Evolutionary conservation across 2,329 filamentous ascomycete genomes (phyloP).

Genomic region (Colletotrichum sp.): DNA sequence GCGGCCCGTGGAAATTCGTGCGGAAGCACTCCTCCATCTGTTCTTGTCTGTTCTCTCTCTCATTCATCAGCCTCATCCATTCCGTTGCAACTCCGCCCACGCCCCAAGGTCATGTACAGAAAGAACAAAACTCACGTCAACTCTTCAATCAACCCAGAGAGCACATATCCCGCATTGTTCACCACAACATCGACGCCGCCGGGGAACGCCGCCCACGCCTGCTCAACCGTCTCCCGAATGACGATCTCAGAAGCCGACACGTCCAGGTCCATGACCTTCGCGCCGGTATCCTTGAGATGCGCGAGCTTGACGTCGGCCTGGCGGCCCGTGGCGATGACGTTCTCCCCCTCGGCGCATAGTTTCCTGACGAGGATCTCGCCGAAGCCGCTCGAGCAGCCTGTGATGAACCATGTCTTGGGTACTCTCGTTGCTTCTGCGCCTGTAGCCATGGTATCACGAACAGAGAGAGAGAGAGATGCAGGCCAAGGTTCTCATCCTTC

Average conservation of each 20-base stretch:
- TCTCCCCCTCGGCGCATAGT: conserved; percentile 40
- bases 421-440: neutral
- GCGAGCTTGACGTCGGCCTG: conserved; percentile 35
- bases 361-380: conserved; percentile 40
- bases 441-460: neutral
- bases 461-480: neutral
- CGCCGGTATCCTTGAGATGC: conserved; percentile 29
- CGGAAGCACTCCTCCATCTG: conserved; percentile 21
- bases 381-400: conserved; percentile 48
- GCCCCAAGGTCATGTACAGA: neutral
- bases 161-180: conserved; percentile 41
- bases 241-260: neutral
- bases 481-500: neutral
- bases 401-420: conserved; percentile 38
- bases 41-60: neutral
- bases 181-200: conserved; percentile 40
- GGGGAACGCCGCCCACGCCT: neutral
- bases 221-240: neutral
- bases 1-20: conserved; percentile 42
- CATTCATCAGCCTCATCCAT: neutral
- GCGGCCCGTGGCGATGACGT: conserved; percentile 46
- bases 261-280: neutral
- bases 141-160: neutral
- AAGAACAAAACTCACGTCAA: neutral
- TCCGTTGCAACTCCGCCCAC: neutral